Base-by-base conservation (phyloP, 2,329 filamentous ascomycete genomes). In the Penicillium sp. region DNA sequence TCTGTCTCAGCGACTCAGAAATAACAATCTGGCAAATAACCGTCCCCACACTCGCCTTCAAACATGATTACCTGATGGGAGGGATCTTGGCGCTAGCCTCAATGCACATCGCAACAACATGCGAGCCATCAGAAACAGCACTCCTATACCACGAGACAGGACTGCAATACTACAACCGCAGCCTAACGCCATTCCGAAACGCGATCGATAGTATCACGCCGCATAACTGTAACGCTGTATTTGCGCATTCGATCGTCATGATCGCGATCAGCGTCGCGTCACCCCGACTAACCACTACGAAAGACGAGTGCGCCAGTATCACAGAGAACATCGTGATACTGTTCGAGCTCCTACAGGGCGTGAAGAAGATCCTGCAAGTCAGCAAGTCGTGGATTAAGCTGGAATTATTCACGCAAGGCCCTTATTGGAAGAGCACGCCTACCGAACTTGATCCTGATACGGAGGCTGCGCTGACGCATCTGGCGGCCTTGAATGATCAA, bases 361-460 rank as follows among this genome's bases (percentile, higher is more conserved):
- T 67, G 7, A 68, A 65, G 31, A 69, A 67, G 38, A 71, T 72
- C 23, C 46, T 68, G 23, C 50, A 52, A 0, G 55, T 68, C 23
- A 62, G 65, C 9, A 53, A 59, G 4, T 55, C 65, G 2, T 71
- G 69, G 54, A 78, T 83, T 65, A 79, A 82, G 53, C 77, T 78
- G 21, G 79, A 78, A 72, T 68, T 83, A 0, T 83, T 84, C 68
- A 78, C 72, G 31, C 72, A 75, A 34, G 66, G 69, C 0, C 68
- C 68, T 15, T 83, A 81, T 61, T 83, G 81, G 80, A 78, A 75
- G 4, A 67, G 76, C n/a, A 72, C 74, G 0, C 25, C 53, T 8
- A 48, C 47, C 0, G 53, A 53, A 1, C 41, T 70, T 2, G 69
- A 69, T 16, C 16, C 45, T 0, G 62, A 66, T 23, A 67, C 65